Evolutionary conservation across 2,329 filamentous ascomycete species (phyloP), one percentile per base, ranked within the genome.

Genomic region (Fusarium domesticum): DNA sequence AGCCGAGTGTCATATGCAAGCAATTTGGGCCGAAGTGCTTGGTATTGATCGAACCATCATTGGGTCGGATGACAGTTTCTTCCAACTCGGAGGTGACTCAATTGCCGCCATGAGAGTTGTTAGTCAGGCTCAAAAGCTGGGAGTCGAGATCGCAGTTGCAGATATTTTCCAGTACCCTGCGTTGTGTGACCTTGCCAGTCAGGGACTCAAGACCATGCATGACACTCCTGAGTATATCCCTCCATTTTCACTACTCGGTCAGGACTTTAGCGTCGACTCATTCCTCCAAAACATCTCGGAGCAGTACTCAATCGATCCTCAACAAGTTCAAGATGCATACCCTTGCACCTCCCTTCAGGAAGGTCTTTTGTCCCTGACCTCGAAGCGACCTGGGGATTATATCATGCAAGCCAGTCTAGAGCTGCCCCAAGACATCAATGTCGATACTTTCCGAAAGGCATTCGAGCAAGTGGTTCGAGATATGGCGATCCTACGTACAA

Each of bases 151-250:
- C 10, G 32, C 23, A 1, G 43, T 38, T 4, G 33, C 37, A n/a
- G 43, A 46, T 15, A 32, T 46, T 12, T 46, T 46, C 28, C 36
- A 35, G 6, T 18, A 33, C 20, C 41, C 35, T 14, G 37, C 12
- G 19, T 20, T 42, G 18, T 5, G 18, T n/a, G 23, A 28, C 7
- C 8, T 28, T 28, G 23, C 23, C 23, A 28, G 14, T 4, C 23
- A 12, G 10, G 23, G 23, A 28, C 23, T 28, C 7, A 8, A 28
- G 23, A 11, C 23, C 4, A 12, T 11, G 3, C 8, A 12, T 4
- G 23, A 28, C 14, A 12, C 23, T 28, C 10, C 23, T 28, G 23
- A 28, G 7, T 28, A 8, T 5, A 28, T 28, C 7, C 23, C 10
- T 4, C 23, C 23, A 8, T 28, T 28, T 12, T 28, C 23, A 5